Percentiles rank a stretch among this genome's conserved stretches.
Evolutionary conservation across 345 rosid genomes (phyloP).

Genomic region (Brassica rapa): DNA sequence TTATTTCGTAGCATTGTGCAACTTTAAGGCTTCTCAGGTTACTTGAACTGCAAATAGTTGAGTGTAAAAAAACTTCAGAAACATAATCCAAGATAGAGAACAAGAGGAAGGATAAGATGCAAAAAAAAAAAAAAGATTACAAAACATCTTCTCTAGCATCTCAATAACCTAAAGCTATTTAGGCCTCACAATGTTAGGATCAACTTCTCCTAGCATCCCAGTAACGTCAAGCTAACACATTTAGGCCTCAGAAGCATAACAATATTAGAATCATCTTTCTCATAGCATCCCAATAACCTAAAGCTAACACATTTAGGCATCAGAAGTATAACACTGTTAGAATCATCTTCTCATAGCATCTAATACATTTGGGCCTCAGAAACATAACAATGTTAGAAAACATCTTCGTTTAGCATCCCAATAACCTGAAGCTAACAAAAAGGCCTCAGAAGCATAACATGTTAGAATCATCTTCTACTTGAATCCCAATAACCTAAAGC

Average conservation of each 20-base stretch:
- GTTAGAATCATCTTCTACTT: background rate
- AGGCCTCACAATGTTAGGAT: background rate
- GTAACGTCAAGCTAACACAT: background rate
- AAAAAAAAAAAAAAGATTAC: background rate
- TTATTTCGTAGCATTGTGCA: conserved; percentile 34
- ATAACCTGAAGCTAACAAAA: too few species aligned
- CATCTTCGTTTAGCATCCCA: too few species aligned
- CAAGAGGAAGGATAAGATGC: background rate
- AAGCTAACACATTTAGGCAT: background rate
- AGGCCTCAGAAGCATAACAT: background rate
- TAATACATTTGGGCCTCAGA: conserved; percentile 1
- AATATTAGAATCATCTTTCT: background rate
- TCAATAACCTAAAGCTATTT: background rate
- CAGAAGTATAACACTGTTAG: background rate
- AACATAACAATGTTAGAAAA: background rate
- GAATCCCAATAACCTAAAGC: background rate
- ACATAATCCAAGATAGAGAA: background rate
- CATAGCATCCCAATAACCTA: background rate
- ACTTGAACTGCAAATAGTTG: conserved; percentile 45
- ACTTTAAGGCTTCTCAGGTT: conserved; percentile 52
- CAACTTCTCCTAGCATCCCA: background rate
- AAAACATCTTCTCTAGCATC: background rate
- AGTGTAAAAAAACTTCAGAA: background rate
- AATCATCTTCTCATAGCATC: background rate
- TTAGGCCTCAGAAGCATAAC: background rate